Evolutionary conservation across 1,139 yeast genomes (phyloP).

Genomic region (Kurtzmaniella natalensis): DNA sequence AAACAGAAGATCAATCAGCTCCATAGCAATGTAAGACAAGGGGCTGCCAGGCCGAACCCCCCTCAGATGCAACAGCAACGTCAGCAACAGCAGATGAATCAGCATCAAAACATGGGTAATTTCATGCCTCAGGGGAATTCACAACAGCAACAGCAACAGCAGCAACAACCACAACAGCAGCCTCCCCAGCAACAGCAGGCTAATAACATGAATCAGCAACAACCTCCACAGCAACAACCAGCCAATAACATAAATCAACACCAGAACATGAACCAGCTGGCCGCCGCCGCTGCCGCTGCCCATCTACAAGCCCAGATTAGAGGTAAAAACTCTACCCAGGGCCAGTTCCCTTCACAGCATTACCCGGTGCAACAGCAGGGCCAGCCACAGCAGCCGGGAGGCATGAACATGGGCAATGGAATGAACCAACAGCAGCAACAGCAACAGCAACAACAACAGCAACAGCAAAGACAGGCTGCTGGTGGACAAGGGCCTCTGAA

Average conservation of each 20-base stretch:
- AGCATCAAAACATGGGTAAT: neutral
- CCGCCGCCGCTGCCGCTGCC: neutral
- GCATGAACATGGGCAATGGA: constrained; percentile 7
- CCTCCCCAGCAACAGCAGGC: constrained; percentile 8
- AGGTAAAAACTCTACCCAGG: constrained; percentile 8
- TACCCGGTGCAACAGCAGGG: constrained; percentile 7
- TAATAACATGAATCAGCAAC: constrained; percentile 7
- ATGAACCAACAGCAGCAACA: constrained; percentile 8
- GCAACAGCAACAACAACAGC: constrained; percentile 8
- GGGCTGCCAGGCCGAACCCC: neutral
- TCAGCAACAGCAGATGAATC: constrained; percentile 5
- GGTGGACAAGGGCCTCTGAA: neutral
- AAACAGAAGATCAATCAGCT: constrained; percentile 40
- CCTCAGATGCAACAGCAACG: constrained; percentile 6
- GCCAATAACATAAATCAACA: constrained; percentile 6
- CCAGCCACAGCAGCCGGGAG: constrained; percentile 5
- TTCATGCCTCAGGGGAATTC: constrained; percentile 4
- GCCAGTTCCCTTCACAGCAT: constrained; percentile 3
- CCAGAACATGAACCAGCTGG: too few species aligned
- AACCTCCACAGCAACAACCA: constrained; percentile 8
- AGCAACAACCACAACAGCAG: constrained; percentile 6
- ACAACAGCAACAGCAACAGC: constrained; percentile 6
- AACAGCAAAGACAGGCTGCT: neutral
- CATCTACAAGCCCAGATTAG: constrained; percentile 4
- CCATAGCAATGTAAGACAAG: constrained; percentile 17